A percentile compares a stretch with the other conserved stretches of the same genome.
Conservation (phyloP, 352 stramenopile genomes). For the Pythium graminicola region DNA sequence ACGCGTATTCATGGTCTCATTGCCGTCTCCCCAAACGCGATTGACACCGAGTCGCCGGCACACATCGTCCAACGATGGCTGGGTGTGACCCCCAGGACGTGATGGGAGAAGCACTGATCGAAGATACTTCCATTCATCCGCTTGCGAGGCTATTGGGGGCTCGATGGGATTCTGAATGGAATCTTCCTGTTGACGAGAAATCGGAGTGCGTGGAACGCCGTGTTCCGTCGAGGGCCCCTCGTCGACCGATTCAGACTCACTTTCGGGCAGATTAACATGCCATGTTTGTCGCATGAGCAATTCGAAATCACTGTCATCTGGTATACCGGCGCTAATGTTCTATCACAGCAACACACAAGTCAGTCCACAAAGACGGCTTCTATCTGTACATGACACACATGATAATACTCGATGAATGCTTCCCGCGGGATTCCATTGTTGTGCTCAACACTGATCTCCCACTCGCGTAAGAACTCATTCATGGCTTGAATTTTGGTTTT, state of each 20-base stretch:
- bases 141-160: not conserved
- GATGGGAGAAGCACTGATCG: slow-evolving; percentile 6
- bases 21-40: slow-evolving; percentile 46
- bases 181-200: not conserved
- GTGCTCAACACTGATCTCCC: slow-evolving; percentile 30
- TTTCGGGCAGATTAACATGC: slow-evolving; percentile 31
- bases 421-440: slow-evolving; percentile 44
- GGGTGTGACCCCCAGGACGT: slow-evolving; percentile 9
- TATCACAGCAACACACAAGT: slow-evolving; percentile 18
- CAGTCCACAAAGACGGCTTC: not conserved
- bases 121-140: slow-evolving; percentile 15
- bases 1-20: slow-evolving; percentile 53
- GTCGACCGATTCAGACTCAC: slow-evolving; percentile 17
- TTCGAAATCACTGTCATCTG: slow-evolving; percentile 79
- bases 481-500: slow-evolving; percentile 49
- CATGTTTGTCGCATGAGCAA: slow-evolving; percentile 73
- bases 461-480: slow-evolving; percentile 65
- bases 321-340: slow-evolving; percentile 76
- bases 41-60: slow-evolving; percentile 45
- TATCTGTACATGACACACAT: slow-evolving; percentile 28
- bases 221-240: too few species aligned
- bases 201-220: too few species aligned
- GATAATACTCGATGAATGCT: slow-evolving; percentile 78
- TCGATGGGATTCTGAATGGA: not conserved
- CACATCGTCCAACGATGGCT: slow-evolving; percentile 39